Conservation (phyloP, 1,139 yeast genomes). For the Candida sp. region DNA sequence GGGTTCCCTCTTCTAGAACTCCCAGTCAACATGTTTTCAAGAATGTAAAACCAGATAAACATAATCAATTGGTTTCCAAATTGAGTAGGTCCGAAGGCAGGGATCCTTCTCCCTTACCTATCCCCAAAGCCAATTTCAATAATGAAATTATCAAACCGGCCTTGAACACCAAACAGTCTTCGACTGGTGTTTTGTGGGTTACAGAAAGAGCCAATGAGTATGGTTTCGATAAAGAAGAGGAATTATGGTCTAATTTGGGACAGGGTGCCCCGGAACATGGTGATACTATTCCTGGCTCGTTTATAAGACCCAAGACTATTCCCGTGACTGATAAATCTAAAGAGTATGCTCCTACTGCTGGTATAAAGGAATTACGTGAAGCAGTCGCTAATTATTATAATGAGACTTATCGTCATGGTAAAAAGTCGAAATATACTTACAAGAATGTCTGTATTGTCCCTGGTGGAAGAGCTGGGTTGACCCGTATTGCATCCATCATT, state of each 20-base stretch:
- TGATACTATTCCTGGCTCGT: slow-evolving; percentile 58
- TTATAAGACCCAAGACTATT: slow-evolving; percentile 51
- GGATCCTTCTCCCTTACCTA: slow-evolving; percentile 48
- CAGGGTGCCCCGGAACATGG: slow-evolving; percentile 75
- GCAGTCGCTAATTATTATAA: slow-evolving; percentile 65
- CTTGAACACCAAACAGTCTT: slow-evolving; percentile 57
- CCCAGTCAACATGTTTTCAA: slow-evolving; percentile 10
- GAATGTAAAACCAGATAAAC: slow-evolving; percentile 7
- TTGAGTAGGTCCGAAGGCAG: slow-evolving; percentile 35
- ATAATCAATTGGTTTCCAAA: slow-evolving; percentile 24
- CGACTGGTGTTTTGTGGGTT: slow-evolving; percentile 71
- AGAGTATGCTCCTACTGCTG: slow-evolving; percentile 68
- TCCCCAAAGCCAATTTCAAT: slow-evolving; percentile 46
- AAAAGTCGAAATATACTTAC: slow-evolving; percentile 55
- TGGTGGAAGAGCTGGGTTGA: slow-evolving; percentile 68
- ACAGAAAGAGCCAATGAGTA: slow-evolving; percentile 64
- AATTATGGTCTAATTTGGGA: slow-evolving; percentile 63
- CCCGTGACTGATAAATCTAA: slow-evolving; percentile 52
- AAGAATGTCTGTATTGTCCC: slow-evolving; percentile 69
- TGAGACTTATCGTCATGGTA: slow-evolving; percentile 50
- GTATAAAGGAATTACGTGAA: slow-evolving; percentile 53
- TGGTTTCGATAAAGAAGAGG: slow-evolving; percentile 50
- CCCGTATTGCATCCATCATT: slow-evolving; percentile 64
- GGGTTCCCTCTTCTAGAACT: slow-evolving; percentile 19
- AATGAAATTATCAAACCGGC: slow-evolving; percentile 56